Base-by-base conservation (phyloP, 2,329 filamentous ascomycete genomes). In the Neophaeococcomyces aloes region DNA sequence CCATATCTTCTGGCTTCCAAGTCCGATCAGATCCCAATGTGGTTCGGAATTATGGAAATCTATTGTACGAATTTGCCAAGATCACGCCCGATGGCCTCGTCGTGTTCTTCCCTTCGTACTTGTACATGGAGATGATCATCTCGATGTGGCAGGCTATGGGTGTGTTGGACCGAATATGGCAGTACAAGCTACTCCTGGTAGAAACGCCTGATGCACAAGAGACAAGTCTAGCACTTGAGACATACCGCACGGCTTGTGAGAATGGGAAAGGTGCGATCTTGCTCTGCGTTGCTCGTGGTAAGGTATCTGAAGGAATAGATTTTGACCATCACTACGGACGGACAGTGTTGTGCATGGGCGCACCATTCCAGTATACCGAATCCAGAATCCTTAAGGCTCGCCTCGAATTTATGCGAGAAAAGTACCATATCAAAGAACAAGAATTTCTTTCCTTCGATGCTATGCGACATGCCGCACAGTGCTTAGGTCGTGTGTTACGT, bases 91-190 rank as follows among this genome's bases (percentile, higher is more conserved):
- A 98, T 57, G 91, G 91, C 25, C 81, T 98, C 63, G 91, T 98
- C n/a, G 91, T 98, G 30, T 98, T 98, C 71, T 98, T 98, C 61
- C 93, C 91, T 0, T 94, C 87, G 0, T 98, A 98, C 57, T 75
- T 98, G 1, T 98, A 98, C 67, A 96, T 98, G 91, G 91, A 98
- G 61, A 91, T 83, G 41, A 96, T 96, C 61, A 95, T 98, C 61
- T 89, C 83, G 61, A 94, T 94, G 79, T 98, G 91, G 91, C 91
- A 98, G 63, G 87, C 86, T 44, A 96, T 96, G 88, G 87, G 87
- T 19, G 94, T 96, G 50, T 71, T 98, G 29, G 91, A 98, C 64
- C 84, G 91, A 60, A 87, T 98, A 25, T 98, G 91, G 91, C 95
- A 94, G 64, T 95, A 94, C 70, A 98, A 98, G 63, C 75, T 98